phyloP scores from a whole-genome alignment of 345 rosid species.

The Lepidium aucheri region DNA sequence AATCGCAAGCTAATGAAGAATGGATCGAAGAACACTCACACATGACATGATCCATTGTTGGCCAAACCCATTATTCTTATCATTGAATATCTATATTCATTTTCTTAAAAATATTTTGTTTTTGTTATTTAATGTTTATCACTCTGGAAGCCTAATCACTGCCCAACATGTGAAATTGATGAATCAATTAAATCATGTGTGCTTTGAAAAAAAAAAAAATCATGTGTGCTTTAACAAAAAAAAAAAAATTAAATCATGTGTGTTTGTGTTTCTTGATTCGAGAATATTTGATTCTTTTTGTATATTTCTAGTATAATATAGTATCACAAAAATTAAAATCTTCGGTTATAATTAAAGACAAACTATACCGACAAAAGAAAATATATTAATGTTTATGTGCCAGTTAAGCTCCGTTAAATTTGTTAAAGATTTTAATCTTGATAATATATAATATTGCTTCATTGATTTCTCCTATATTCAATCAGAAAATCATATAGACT shows the following conservation, averaged over 20 bases:
- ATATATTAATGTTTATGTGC: background rate
- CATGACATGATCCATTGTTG: constrained; percentile 10
- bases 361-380: background rate
- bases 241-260: no score
- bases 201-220: no score
- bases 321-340: background rate
- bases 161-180: constrained; percentile 10
- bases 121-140: constrained; percentile 6
- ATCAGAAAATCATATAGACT: no score
- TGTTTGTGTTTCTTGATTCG: background rate
- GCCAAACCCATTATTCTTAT: constrained; percentile 4
- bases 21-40: constrained; percentile 3
- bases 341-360: background rate
- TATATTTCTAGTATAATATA: background rate
- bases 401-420: background rate
- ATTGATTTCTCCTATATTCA: background rate
- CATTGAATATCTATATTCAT: background rate
- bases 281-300: background rate
- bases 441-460: background rate
- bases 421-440: background rate
- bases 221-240: no score
- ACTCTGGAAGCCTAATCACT: constrained; percentile 17
- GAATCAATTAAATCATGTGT: no score
- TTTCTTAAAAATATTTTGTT: background rate
- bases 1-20: background rate